Evolutionary conservation across 176 grass and related monocot species (phyloP).

Genomic region (Typha latifolia): DNA sequence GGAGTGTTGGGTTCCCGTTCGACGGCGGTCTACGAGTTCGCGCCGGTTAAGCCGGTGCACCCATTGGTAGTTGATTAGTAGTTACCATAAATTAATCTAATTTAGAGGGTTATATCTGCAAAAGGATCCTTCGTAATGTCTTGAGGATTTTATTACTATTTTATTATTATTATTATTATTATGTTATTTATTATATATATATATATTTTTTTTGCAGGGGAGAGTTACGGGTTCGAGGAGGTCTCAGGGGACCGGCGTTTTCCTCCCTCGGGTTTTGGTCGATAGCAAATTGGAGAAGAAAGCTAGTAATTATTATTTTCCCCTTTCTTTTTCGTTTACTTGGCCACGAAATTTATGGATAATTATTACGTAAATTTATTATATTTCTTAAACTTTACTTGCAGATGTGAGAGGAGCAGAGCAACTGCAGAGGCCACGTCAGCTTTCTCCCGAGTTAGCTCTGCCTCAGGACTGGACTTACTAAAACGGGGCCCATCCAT

Average conservation of each 20-base stretch:
- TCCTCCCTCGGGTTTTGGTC: constrained; percentile 28
- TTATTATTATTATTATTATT: too few species aligned
- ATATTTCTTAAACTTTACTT: not conserved
- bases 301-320: not conserved
- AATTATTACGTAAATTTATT: too few species aligned
- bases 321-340: not conserved
- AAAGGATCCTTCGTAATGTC: not conserved
- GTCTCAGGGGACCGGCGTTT: constrained; percentile 50
- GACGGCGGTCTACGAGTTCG: not conserved
- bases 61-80: not conserved
- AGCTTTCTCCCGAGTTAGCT: not conserved
- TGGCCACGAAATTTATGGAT: not conserved
- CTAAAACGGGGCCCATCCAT: not conserved
- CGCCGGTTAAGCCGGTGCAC: not conserved
- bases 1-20: not conserved
- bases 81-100: too few species aligned
- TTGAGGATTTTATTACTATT: too few species aligned
- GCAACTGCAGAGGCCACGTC: not conserved
- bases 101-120: not conserved
- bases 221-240: not conserved
- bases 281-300: not conserved
- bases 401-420: constrained; percentile 9
- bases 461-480: constrained; percentile 56
- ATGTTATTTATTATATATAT: too few species aligned
- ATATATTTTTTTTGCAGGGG: not conserved